phyloP scores from a whole-genome alignment of 805 yeast species.

The Metschnikowia henanensis region DNA sequence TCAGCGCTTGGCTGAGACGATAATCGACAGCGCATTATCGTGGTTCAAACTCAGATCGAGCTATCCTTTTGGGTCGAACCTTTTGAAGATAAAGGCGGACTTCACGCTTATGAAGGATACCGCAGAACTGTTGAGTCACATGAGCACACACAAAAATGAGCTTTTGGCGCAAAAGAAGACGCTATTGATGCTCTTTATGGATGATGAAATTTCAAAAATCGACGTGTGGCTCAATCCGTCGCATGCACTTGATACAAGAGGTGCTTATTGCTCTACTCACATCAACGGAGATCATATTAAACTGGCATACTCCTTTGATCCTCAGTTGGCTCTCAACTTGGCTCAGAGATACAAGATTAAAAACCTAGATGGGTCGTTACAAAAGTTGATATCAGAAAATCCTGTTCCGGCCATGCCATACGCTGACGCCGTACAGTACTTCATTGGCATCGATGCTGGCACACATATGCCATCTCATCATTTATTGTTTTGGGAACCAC shows the following conservation, averaged over 20 bases:
- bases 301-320: conserved; percentile 64
- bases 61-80: conserved; percentile 86
- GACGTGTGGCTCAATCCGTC: conserved; percentile 77
- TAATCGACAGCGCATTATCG: conserved; percentile 66
- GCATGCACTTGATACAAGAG: conserved; percentile 41
- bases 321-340: conserved; percentile 70
- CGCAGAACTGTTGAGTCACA: conserved; percentile 29
- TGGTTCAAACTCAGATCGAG: conserved; percentile 71
- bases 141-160: conserved; percentile 23
- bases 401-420: conserved; percentile 61
- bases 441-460: conserved; percentile 41
- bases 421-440: conserved; percentile 60
- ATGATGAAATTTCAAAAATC: conserved; percentile 71
- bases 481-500: conserved; percentile 68
- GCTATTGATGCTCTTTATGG: conserved; percentile 61
- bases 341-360: conserved; percentile 56
- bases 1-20: conserved; percentile 44
- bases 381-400: conserved; percentile 45
- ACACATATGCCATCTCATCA: conserved; percentile 39
- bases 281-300: conserved; percentile 45
- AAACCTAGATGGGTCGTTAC: conserved; percentile 41
- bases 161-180: conserved; percentile 49
- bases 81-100: conserved; percentile 69
- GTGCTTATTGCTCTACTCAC: conserved; percentile 31
- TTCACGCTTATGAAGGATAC: conserved; percentile 56